Conservation (phyloP, 768 basidiomycete species). For the Amanita pallidorosea region DNA sequence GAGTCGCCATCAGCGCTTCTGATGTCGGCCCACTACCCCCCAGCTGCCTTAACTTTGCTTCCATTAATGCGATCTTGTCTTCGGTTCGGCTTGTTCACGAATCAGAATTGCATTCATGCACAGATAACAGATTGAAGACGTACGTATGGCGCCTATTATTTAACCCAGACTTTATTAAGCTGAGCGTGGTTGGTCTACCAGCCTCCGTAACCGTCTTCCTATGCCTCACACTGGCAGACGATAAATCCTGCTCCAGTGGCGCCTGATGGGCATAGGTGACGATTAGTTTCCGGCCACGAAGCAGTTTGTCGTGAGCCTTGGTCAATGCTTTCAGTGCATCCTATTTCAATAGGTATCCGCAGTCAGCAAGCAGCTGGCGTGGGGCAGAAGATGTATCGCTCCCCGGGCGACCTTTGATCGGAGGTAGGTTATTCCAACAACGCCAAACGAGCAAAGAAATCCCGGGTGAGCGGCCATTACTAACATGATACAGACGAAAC, state of each 20-base stretch:
- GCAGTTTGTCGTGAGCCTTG: constrained; percentile 63
- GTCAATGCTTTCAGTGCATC: constrained; percentile 75
- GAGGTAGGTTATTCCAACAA: background rate
- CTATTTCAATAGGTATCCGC: constrained; percentile 30
- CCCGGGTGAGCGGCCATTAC: constrained; percentile 36
- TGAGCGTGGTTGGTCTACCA: constrained; percentile 74
- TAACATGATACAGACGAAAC: constrained; percentile 8
- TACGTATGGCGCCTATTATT: constrained; percentile 42
- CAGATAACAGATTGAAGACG: constrained; percentile 9
- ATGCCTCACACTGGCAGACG: constrained; percentile 16
- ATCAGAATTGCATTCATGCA: constrained; percentile 7
- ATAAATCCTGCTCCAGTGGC: constrained; percentile 28
- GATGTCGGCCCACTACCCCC: constrained; percentile 27
- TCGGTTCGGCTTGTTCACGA: constrained; percentile 40
- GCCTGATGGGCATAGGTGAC: constrained; percentile 93
- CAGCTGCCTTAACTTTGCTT: constrained; percentile 87
- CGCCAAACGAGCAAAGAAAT: constrained; percentile 18
- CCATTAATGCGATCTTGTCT: constrained; percentile 90
- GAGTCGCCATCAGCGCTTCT: constrained; percentile 6
- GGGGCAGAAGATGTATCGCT: background rate
- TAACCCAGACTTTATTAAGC: constrained; percentile 69
- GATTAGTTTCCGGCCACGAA: constrained; percentile 80
- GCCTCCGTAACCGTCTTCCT: constrained; percentile 42
- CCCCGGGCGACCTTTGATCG: constrained; percentile 9
- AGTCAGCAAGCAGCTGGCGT: constrained; percentile 1